Percentiles rank a stretch among this genome's conserved stretches.
These are phyloP conservation scores for Neopestalotiopsis clavispora DNA, from an alignment of 2,329 filamentous ascomycete genomes.

Conservation along the genomic window DNA sequence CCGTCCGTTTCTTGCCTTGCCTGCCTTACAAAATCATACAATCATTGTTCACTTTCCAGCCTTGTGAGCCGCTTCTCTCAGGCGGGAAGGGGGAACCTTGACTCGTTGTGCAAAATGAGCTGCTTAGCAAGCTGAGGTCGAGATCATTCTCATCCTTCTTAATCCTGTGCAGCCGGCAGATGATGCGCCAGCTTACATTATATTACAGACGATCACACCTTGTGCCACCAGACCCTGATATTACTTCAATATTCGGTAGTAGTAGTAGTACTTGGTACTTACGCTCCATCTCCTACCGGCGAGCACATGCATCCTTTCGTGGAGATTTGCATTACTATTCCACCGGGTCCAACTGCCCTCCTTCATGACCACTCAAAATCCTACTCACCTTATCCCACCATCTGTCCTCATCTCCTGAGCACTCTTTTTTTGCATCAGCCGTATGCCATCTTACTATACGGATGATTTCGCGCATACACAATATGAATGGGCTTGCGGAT, in stretches of 20 bases:
- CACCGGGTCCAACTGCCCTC: background rate
- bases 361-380: background rate
- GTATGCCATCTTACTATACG: background rate
- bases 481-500: no score
- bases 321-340: background rate
- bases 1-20: background rate
- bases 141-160: background rate
- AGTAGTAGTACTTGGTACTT: background rate
- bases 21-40: background rate
- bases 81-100: background rate
- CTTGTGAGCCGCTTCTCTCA: background rate
- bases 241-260: background rate
- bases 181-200: background rate
- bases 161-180: background rate
- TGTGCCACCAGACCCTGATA: slow-evolving; percentile 1
- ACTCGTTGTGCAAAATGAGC: background rate
- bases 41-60: background rate
- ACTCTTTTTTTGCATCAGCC: background rate
- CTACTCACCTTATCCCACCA: background rate
- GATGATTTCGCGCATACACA: background rate
- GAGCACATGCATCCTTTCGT: background rate
- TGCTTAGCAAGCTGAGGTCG: background rate
- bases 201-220: background rate
- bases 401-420: background rate
- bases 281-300: no score